Evolutionary conservation across 805 yeast species (phyloP).

Genomic region (Phaffomyces antillensis): DNA sequence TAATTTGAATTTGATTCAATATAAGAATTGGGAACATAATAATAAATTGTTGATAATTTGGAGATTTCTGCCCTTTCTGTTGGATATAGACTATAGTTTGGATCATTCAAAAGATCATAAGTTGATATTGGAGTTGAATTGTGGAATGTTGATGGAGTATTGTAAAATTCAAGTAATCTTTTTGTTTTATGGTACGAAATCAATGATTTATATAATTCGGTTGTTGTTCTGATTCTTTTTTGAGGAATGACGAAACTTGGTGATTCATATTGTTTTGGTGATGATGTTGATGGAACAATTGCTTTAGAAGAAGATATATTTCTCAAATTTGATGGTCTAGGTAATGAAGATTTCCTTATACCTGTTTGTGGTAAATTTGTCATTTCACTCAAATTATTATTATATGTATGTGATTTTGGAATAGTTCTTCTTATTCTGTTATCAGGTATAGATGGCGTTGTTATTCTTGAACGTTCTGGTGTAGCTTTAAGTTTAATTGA

Average conservation of each 20-base stretch:
- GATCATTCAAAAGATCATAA: constrained; percentile 4
- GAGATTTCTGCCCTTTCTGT: constrained; percentile 52
- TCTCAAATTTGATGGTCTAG: not conserved
- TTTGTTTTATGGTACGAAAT: constrained; percentile 12
- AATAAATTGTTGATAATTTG: constrained; percentile 43
- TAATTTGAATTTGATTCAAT: constrained; percentile 4
- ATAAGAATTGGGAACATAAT: constrained; percentile 19
- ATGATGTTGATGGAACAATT: not conserved
- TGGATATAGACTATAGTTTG: constrained; percentile 26
- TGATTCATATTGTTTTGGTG: not conserved
- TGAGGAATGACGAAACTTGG: not conserved
- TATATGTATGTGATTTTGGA: constrained; percentile 17
- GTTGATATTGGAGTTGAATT: not conserved
- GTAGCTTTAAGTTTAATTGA: constrained; percentile 5
- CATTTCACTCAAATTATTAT: constrained; percentile 11
- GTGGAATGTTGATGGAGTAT: not conserved
- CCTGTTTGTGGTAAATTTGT: not conserved
- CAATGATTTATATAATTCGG: constrained; percentile 7
- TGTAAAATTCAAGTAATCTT: constrained; percentile 5
- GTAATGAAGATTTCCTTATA: not conserved
- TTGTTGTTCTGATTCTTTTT: constrained; percentile 6
- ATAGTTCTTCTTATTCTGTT: constrained; percentile 9
- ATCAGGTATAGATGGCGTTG: not conserved
- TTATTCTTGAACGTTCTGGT: constrained; percentile 3
- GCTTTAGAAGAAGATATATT: no score